Base-by-base conservation (phyloP, 805 yeast species). In the Myxozyma geophila region DNA sequence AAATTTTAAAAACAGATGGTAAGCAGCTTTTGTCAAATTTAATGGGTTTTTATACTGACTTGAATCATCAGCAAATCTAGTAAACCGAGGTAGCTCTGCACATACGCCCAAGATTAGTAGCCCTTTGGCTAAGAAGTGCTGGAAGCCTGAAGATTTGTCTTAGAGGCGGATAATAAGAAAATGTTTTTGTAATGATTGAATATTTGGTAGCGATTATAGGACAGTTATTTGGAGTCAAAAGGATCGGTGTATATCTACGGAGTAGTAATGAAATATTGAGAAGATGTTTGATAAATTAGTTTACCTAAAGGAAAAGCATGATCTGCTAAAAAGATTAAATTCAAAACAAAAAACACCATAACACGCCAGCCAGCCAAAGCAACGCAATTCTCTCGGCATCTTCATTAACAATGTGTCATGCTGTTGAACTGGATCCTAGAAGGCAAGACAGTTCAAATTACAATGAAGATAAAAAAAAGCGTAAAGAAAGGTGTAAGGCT, bases 71-170 rank as follows among this genome's bases (percentile, higher is more conserved):
- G 39, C 51, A 15, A 17, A 40, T 39, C 50, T 17, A 7, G 13
- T 43, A 15, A 17, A 41, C 8, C 43, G 36, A n/a, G 36, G 36
- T 15, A 59, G 57, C 19, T 58, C 51, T 36, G 19, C 41, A 21
- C 67, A 66, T 54, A 52, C 53, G 35, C 70, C 70, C 7, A 41
- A 12, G 15, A 39, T 67, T 15, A 67, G 70, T 54, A 67, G 70
- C 33, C 70, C 70, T 21, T 40, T 67, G 28, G 57, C 70, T 10
- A 54, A 59, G 36, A 41, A 52, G 15, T 50, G 62, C 47, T 63
- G 64, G 67, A 53, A 41, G 17, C 57, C 48, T 23, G 57, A 53
- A 7, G 57, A 53, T 28, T 15, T 50, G 19, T 7, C 6, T n/a
- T 50, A 35, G 19, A 50, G 17, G 7, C 17, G 47, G n/a, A 28